phyloP scores from a whole-genome alignment of 2,329 filamentous ascomycete genomes.

The Curvularia sp. region DNA sequence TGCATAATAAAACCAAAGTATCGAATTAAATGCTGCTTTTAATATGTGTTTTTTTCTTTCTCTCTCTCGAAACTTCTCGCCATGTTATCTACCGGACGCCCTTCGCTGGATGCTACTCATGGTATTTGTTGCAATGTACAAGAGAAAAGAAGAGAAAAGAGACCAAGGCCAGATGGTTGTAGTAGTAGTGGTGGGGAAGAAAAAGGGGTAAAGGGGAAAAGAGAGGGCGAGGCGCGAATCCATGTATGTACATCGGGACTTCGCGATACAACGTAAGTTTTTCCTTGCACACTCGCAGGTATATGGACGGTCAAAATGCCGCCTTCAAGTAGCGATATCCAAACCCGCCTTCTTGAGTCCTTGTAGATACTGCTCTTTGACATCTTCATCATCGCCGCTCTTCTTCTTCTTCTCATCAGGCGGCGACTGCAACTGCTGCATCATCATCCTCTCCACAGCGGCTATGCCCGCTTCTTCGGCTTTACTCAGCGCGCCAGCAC shows the following conservation, averaged over 20 bases:
- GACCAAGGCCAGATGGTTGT: no score
- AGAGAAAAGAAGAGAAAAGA: neutral
- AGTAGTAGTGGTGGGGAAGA: neutral
- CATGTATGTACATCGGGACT: neutral
- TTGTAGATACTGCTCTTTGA: constrained; percentile 53
- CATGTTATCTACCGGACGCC: neutral
- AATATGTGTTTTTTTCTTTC: neutral
- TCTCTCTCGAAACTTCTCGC: neutral
- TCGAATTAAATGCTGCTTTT: no score
- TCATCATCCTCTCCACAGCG: constrained; percentile 53
- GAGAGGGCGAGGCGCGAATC: neutral
- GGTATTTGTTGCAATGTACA: neutral
- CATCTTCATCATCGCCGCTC: constrained; percentile 30
- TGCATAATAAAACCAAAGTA: no score
- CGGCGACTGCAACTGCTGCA: constrained; percentile 37
- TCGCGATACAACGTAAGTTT: neutral
- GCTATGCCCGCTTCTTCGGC: constrained; percentile 44
- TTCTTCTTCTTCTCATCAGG: constrained; percentile 13
- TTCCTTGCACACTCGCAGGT: neutral
- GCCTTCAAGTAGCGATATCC: constrained; percentile 37
- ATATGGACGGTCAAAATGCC: no score
- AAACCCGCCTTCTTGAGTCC: constrained; percentile 54
- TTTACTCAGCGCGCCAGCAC: constrained; percentile 46
- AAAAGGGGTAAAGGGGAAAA: neutral
- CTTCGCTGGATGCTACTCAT: neutral